A percentile compares a stretch with the other conserved stretches of the same genome.
phyloP scores from a whole-genome alignment of 805 yeast species.

The Candida maltosa region DNA sequence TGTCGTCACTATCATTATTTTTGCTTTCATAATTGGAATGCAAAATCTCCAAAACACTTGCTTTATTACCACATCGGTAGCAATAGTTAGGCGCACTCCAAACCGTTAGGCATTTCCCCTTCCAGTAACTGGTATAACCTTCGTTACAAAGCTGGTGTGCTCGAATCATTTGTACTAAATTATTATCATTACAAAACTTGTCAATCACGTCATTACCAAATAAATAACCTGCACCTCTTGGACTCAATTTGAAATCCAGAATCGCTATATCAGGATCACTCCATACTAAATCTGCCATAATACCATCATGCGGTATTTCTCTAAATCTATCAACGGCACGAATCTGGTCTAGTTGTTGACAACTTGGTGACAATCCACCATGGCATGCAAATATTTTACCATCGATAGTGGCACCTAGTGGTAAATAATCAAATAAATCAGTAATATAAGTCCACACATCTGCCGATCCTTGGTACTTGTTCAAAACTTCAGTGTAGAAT shows the following conservation, averaged over 20 bases:
- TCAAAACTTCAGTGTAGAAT: constrained; percentile 88
- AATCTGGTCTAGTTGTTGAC: constrained; percentile 91
- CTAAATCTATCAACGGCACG: constrained; percentile 84
- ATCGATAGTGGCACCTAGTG: constrained; percentile 86
- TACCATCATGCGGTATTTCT: constrained; percentile 98
- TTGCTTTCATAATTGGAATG: constrained; percentile 43
- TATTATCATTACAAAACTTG: constrained; percentile 75
- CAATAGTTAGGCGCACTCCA: constrained; percentile 99
- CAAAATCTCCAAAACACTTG: constrained; percentile 86
- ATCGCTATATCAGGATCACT: constrained; percentile 90
- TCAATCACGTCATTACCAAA: constrained; percentile 90
- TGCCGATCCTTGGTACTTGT: constrained; percentile 72
- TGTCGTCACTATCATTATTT: background rate
- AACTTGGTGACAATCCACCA: constrained; percentile 94
- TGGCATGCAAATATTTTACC: constrained; percentile 90
- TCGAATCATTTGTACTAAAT: constrained; percentile 75
- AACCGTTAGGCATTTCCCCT: constrained; percentile 88
- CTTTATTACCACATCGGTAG: constrained; percentile 94
- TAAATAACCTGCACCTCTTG: constrained; percentile 97
- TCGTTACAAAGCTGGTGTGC: constrained; percentile 98
- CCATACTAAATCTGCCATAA: constrained; percentile 99
- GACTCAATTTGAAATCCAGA: constrained; percentile 78
- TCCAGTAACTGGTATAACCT: constrained; percentile 90
- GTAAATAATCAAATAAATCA: constrained; percentile 87
- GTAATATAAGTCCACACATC: constrained; percentile 88